phyloP scores from a whole-genome alignment of 1,139 yeast species.

The Kurtzmaniella quercitrusa region DNA sequence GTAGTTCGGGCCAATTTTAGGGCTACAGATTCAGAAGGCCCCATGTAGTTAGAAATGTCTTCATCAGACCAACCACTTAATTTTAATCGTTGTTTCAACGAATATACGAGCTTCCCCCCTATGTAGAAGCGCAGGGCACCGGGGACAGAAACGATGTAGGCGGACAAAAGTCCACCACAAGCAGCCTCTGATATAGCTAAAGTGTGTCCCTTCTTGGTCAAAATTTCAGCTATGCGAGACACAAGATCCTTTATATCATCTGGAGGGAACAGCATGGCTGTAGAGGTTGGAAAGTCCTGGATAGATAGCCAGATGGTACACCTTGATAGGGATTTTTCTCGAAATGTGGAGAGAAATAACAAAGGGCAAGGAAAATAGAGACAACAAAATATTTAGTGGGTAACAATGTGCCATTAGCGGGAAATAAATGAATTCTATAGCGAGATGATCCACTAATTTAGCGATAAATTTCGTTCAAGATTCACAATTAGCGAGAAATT shows the following conservation, averaged over 20 bases:
- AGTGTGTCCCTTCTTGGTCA: constrained; percentile 54
- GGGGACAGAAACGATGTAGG: constrained; percentile 74
- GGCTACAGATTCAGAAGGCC: constrained; percentile 78
- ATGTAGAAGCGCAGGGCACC: constrained; percentile 83
- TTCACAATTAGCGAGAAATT: no score
- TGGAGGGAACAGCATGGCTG: constrained; percentile 52
- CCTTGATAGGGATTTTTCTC: background rate
- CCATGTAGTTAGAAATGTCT: constrained; percentile 69
- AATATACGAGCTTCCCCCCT: constrained; percentile 79
- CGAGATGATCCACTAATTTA: no score
- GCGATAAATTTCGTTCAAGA: no score
- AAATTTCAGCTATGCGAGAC: constrained; percentile 49
- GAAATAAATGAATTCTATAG: no score
- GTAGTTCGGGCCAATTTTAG: constrained; percentile 72
- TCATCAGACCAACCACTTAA: constrained; percentile 74
- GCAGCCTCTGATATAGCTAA: constrained; percentile 84
- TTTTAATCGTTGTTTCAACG: constrained; percentile 68
- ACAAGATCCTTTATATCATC: constrained; percentile 48
- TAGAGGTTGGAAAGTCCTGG: background rate
- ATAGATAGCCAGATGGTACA: background rate
- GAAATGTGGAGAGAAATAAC: background rate
- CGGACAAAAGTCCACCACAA: constrained; percentile 81
- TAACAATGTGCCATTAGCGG: background rate
- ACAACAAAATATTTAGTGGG: background rate
- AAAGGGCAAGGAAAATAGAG: no score